A percentile compares a stretch with the other conserved stretches of the same genome.
These are phyloP conservation scores for Kwoniella sp. DNA, from an alignment of 768 basidiomycete genomes.

Conservation along the genomic window DNA sequence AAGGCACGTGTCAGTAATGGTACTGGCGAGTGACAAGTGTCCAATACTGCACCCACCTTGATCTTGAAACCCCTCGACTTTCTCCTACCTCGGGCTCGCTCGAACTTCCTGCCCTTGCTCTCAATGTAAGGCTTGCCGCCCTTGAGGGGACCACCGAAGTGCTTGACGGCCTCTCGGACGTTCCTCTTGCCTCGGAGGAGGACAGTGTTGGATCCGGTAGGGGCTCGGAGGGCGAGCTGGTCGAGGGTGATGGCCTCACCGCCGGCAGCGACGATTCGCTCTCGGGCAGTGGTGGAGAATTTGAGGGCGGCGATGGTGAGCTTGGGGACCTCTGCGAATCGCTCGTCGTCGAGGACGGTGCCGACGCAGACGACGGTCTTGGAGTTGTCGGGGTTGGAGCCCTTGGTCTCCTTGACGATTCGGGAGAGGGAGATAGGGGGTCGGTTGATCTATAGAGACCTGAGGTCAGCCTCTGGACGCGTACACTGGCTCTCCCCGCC, in stretches of 20 bases:
- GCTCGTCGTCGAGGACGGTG: constrained; percentile 92
- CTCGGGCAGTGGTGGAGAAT: constrained; percentile 87
- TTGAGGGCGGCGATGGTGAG: constrained; percentile 88
- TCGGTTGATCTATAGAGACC: constrained; percentile 63
- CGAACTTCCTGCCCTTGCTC: constrained; percentile 99
- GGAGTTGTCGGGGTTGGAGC: constrained; percentile 53
- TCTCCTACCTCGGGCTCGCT: constrained; percentile 97
- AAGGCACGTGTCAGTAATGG: too few species aligned
- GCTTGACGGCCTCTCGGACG: constrained; percentile 89
- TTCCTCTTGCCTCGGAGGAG: constrained; percentile 88
- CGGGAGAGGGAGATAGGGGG: constrained; percentile 92
- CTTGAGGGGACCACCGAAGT: constrained; percentile 97
- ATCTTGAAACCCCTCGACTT: constrained; percentile 55
- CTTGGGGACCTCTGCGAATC: constrained; percentile 79
- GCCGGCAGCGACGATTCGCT: constrained; percentile 90
- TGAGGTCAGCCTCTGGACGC: too few species aligned
- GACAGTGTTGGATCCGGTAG: constrained; percentile 91
- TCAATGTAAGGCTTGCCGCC: constrained; percentile 95
- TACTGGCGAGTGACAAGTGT: too few species aligned
- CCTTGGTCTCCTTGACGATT: constrained; percentile 73
- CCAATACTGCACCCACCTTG: too few species aligned
- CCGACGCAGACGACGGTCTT: constrained; percentile 87
- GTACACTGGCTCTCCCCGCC: too few species aligned
- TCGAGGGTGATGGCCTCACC: constrained; percentile 94
- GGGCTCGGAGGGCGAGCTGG: constrained; percentile 89